phyloP scores from a whole-genome alignment of 495 filamentous ascomycete genomes.

The Penicillium argentinense region DNA sequence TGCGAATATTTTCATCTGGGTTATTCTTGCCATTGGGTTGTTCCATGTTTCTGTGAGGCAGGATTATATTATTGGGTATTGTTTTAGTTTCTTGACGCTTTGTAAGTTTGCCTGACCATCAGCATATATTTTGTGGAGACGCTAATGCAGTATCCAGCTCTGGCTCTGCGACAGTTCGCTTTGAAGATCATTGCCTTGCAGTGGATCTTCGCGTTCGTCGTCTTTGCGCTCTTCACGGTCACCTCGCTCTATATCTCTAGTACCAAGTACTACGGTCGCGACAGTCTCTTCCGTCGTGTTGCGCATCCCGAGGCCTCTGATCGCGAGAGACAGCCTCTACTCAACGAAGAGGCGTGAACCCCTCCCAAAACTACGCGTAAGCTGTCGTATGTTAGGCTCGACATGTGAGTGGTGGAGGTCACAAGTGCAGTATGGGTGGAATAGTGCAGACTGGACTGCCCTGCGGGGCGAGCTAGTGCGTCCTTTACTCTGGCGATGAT shows the following conservation, averaged over 20 bases:
- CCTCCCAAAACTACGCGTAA: neutral
- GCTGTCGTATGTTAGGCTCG: too few species aligned
- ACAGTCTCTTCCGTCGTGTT: conserved; percentile 40
- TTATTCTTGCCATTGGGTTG: conserved; percentile 67
- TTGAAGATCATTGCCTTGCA: conserved; percentile 72
- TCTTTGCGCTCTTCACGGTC: conserved; percentile 73
- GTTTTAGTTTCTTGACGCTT: conserved; percentile 67
- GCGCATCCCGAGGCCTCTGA: conserved; percentile 36
- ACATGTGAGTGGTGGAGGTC: too few species aligned
- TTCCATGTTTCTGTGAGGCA: conserved; percentile 69
- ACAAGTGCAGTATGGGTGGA: too few species aligned
- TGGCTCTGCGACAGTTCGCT: conserved; percentile 74
- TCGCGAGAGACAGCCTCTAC: conserved; percentile 44
- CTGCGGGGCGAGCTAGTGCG: too few species aligned
- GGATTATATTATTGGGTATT: conserved; percentile 83
- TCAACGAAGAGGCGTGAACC: conserved; percentile 28
- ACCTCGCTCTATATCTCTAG: conserved; percentile 61
- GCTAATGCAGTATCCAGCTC: conserved; percentile 38
- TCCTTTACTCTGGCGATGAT: neutral
- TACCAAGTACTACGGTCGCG: conserved; percentile 60
- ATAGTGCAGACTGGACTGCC: too few species aligned
- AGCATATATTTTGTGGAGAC: neutral
- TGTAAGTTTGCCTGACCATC: conserved; percentile 41
- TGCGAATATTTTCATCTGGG: conserved; percentile 86
- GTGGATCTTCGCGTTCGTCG: conserved; percentile 88